A percentile compares a stretch with the other conserved stretches of the same genome.
Conservation (phyloP, 768 basidiomycete species). For the Hericium rajendrae region DNA sequence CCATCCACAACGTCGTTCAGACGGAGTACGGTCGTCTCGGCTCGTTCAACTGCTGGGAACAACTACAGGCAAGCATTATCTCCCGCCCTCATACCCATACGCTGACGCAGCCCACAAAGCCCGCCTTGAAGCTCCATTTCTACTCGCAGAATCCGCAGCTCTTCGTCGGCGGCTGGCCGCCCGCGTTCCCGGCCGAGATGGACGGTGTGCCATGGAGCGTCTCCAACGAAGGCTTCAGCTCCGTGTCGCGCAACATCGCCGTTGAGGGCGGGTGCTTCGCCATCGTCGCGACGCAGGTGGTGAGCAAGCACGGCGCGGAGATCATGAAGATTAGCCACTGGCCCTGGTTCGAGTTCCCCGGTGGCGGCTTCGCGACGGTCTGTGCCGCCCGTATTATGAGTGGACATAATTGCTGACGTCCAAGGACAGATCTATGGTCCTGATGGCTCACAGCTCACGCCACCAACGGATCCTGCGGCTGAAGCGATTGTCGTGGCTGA, state of each 20-base stretch:
- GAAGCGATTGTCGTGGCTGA: neutral
- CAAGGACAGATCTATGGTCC: neutral
- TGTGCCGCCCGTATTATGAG: neutral
- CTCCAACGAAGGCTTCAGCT: neutral
- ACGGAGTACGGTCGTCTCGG: neutral
- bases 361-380: neutral
- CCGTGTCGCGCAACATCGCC: neutral
- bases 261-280: neutral
- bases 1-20: neutral
- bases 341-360: neutral
- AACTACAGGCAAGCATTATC: neutral
- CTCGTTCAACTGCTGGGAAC: neutral
- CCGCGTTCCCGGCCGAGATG: neutral
- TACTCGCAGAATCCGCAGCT: neutral
- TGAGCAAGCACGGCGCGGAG: neutral
- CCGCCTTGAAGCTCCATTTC: neutral
- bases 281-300: neutral
- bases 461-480: neutral
- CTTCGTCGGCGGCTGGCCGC: neutral
- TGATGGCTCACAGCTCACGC: neutral
- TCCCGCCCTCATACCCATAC: neutral
- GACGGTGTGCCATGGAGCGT: neutral
- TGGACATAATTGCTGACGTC: neutral
- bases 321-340: neutral
- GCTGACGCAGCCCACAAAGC: neutral